These are phyloP conservation scores for Asparagopsis taxiformis DNA, from an alignment of 31 red algal genomes.

Conservation along the genomic window DNA sequence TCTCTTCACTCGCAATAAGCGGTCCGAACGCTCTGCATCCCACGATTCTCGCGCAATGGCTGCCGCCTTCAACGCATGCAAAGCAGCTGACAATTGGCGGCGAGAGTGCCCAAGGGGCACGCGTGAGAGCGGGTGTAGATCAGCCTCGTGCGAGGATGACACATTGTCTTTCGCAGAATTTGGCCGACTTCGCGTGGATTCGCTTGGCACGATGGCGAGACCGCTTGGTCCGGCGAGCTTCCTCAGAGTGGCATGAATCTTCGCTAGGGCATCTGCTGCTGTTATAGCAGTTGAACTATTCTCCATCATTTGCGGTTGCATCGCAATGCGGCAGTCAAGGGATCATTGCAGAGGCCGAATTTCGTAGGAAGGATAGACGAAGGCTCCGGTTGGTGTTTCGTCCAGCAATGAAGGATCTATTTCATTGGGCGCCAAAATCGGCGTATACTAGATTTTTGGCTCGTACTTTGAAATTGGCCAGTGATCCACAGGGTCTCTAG, in stretches of 20 bases:
- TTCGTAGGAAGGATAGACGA: too few relatives aligned
- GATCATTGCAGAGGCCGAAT: too few relatives aligned
- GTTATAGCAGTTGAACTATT: too few relatives aligned
- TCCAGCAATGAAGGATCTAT: too few relatives aligned
- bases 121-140: constrained; percentile 47
- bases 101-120: constrained; percentile 26
- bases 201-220: neutral
- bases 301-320: too few relatives aligned
- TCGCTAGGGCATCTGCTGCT: neutral
- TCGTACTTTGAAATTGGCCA: too few relatives aligned
- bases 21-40: constrained; percentile 11
- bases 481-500: too few relatives aligned
- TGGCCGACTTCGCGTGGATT: neutral
- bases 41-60: constrained; percentile 44
- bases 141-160: constrained; percentile 7
- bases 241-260: neutral
- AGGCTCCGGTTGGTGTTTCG: too few relatives aligned
- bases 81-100: constrained; percentile 22
- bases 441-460: too few relatives aligned
- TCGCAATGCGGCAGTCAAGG: too few relatives aligned
- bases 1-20: constrained; percentile 31
- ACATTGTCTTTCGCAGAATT: too few relatives aligned
- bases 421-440: too few relatives aligned
- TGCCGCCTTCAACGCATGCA: constrained; percentile 19
- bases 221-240: neutral